phyloP scores from a whole-genome alignment of 768 basidiomycete genomes.

The Pleurotus tuoliensis region DNA sequence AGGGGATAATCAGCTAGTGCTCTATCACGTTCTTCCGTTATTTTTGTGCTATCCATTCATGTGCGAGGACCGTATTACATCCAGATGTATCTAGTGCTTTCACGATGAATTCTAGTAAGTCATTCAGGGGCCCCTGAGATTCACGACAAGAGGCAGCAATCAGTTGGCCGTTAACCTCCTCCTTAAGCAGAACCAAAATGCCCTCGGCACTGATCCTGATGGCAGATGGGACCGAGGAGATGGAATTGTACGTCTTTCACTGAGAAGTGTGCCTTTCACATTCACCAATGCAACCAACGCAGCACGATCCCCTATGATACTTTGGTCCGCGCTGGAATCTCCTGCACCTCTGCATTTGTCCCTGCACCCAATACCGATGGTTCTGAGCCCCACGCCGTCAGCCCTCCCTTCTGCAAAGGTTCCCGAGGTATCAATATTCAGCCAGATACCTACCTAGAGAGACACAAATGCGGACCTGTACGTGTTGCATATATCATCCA shows the following conservation, averaged over 20 bases:
- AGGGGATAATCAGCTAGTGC: background rate
- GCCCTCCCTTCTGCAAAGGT: constrained; percentile 51
- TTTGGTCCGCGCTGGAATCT: constrained; percentile 71
- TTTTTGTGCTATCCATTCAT: no score
- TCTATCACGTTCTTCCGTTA: background rate
- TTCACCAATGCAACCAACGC: background rate
- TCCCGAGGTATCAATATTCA: constrained; percentile 73
- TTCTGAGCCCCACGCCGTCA: constrained; percentile 16
- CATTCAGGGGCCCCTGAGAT: no score
- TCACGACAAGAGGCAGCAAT: no score
- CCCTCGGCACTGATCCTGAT: constrained; percentile 68
- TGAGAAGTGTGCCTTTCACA: background rate
- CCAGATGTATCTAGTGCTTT: no score
- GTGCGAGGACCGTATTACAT: no score
- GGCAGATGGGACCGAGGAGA: constrained; percentile 84
- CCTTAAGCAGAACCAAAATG: constrained; percentile 20
- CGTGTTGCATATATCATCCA: constrained; percentile 13
- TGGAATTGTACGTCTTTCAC: constrained; percentile 68
- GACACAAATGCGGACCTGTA: constrained; percentile 44
- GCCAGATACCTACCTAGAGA: constrained; percentile 56
- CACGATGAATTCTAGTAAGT: no score
- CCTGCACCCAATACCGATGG: constrained; percentile 23
- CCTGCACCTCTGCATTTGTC: constrained; percentile 62
- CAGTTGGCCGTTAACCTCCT: background rate
- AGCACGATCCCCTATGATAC: constrained; percentile 83